Evolutionary conservation across 1,284 basidiomycete species (phyloP).

Genomic region (Dichomitus squalens): DNA sequence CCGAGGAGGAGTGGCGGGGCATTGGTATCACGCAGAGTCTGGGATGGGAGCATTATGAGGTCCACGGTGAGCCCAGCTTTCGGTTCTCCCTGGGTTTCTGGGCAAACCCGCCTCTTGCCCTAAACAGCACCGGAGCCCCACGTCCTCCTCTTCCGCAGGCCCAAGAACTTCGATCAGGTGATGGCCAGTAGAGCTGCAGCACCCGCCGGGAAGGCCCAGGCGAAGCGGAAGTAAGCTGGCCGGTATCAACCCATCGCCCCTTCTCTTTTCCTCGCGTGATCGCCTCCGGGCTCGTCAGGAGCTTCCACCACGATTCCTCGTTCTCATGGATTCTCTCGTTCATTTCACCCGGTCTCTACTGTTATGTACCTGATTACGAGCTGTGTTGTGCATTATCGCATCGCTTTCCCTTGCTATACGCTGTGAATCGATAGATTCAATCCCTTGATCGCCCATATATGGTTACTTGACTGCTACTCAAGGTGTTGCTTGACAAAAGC

Average conservation of each 20-base stretch:
- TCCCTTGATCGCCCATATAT: background rate
- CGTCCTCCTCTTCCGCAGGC: constrained; percentile 78
- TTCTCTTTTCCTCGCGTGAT: background rate
- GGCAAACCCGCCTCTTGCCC: background rate
- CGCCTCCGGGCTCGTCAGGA: background rate
- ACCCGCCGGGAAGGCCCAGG: constrained; percentile 26
- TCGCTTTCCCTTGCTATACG: constrained; percentile 25
- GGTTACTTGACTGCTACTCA: background rate
- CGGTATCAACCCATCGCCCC: background rate
- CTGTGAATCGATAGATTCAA: constrained; percentile 18
- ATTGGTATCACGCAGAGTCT: constrained; percentile 96
- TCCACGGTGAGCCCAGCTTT: constrained; percentile 71
- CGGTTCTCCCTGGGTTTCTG: background rate
- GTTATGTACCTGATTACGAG: constrained; percentile 19
- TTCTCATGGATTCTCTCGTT: constrained; percentile 11
- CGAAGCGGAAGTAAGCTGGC: constrained; percentile 33
- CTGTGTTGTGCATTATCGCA: constrained; percentile 26
- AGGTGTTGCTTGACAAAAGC: background rate
- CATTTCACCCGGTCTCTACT: constrained; percentile 11
- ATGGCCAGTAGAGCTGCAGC: constrained; percentile 20
- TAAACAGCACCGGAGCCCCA: constrained; percentile 81
- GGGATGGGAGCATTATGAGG: constrained; percentile 98
- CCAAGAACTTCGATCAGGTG: constrained; percentile 57
- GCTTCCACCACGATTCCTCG: constrained; percentile 6
- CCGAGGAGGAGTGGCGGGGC: constrained; percentile 91